Evolutionary conservation across 2,329 filamentous ascomycete genomes (phyloP), one percentile per base, ranked within the genome.

Genomic region (Didymella glomerata): DNA sequence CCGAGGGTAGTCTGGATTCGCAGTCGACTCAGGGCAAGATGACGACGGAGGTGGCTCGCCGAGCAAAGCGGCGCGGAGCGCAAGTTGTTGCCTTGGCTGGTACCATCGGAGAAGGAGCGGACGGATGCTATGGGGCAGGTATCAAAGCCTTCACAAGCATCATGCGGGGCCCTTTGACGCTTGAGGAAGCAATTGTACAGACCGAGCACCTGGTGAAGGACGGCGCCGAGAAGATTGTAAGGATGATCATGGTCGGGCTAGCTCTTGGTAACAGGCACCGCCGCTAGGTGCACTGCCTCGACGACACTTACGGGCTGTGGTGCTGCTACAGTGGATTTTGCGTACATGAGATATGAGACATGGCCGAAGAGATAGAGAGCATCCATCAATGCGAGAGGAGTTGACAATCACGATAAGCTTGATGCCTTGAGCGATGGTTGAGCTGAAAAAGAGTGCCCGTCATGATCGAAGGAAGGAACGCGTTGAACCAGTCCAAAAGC

Each of bases 11-110:
- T 10, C 77, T 85, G 16, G 83, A 85, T 61, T 77, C 78, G 45
- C 83, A 85, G 62, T 84, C 82, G 0, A 79, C 82, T 0, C 73
- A 77, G 42, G 83, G 83, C 2, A 85, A 85, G 66, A 84, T 85
- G 62, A 83, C 83, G 9, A 82, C 79, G 3, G 83, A 85, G 66
- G 78, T 85, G 25, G 83, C 82, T 10, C 72, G 77, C 51, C 76
- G 81, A 10, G 83, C 83, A 3, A 81, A 80, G 65, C 71, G 72
- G 50, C 77, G 77, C 59, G 77, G 78, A 4, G 73, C 82, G 3
- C 81, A 82, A 0, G 83, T 85, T 2, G 81, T 83, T 27, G 71
- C 70, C 48, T 48, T 74, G 50, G 71, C 70, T 34, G 69, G 71
- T n/a, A 69, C 66, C 2, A 71, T 73, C 45, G 71, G 70, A 13